A percentile compares a stretch with the other conserved stretches of the same genome.
These are phyloP conservation scores for Neurospora tetrasperma DNA, from an alignment of 495 filamentous ascomycete species.

Conservation along the genomic window DNA sequence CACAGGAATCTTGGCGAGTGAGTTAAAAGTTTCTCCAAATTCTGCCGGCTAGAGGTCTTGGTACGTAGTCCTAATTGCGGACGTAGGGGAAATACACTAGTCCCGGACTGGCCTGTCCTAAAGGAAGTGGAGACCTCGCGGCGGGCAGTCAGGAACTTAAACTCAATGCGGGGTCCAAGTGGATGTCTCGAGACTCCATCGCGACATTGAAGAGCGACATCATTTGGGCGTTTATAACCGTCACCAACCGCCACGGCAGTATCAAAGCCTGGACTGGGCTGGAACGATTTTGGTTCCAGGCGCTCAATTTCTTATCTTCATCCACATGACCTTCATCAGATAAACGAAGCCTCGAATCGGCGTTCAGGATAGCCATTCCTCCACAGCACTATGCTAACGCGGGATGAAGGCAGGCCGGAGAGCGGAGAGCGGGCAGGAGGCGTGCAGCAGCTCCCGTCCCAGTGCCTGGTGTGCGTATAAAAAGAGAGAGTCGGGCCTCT, in stretches of 20 bases:
- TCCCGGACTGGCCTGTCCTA: background rate
- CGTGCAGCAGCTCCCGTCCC: background rate
- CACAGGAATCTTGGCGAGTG: background rate
- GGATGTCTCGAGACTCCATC: background rate
- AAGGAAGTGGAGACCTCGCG: background rate
- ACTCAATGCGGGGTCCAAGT: background rate
- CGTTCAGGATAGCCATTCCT: background rate
- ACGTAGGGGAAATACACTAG: background rate
- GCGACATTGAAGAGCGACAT: background rate
- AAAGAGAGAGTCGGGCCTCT: background rate
- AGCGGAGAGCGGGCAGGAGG: background rate
- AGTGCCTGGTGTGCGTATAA: slow-evolving; percentile 1
- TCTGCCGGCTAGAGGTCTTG: background rate
- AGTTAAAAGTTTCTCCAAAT: background rate
- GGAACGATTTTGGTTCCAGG: background rate
- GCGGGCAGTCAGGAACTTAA: background rate
- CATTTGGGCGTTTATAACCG: background rate
- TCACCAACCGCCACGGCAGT: background rate
- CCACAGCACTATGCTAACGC: background rate
- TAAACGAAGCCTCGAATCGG: background rate
- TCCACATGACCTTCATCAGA: background rate
- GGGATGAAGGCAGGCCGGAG: background rate
- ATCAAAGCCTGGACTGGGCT: background rate
- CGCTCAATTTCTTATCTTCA: background rate
- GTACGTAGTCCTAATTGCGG: background rate